These are phyloP conservation scores for Penicillium capsulatum DNA, from an alignment of 2,329 filamentous ascomycete species.

Conservation along the genomic window DNA sequence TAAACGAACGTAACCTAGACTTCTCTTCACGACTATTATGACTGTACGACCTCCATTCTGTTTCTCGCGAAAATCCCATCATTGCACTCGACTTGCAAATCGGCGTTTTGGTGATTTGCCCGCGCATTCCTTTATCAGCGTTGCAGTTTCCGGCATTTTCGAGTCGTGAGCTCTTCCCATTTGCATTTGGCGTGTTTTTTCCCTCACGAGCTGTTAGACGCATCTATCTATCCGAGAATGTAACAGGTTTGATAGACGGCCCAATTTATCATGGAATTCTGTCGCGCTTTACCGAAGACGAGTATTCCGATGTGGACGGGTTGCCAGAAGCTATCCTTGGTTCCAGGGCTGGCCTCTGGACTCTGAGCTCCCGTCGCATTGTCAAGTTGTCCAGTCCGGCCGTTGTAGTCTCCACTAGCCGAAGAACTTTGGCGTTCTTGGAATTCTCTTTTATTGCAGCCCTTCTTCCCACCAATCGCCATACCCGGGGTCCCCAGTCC, in stretches of 20 bases:
- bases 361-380: no score
- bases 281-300: no score
- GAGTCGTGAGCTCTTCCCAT: background rate
- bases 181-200: constrained; percentile 4
- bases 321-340: no score
- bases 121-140: background rate
- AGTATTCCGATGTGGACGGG: constrained; percentile 8
- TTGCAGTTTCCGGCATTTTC: background rate
- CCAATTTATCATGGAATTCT: no score
- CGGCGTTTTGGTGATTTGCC: constrained; percentile 3
- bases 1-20: constrained; percentile 21
- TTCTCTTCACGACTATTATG: constrained; percentile 4
- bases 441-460: no score
- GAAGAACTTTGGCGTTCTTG: no score
- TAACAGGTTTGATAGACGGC: background rate
- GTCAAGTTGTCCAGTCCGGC: no score
- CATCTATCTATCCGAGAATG: constrained; percentile 4
- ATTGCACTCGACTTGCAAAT: constrained; percentile 12
- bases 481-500: no score
- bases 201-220: background rate
- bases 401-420: no score
- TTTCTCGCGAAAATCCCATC: constrained; percentile 1
- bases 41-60: constrained; percentile 7
- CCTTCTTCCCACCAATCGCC: no score
- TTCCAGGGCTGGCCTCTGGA: no score